Evolutionary conservation across 2,329 filamentous ascomycete species (phyloP), one percentile per base, ranked within the genome.

Genomic region (Colletotrichum sp.): DNA sequence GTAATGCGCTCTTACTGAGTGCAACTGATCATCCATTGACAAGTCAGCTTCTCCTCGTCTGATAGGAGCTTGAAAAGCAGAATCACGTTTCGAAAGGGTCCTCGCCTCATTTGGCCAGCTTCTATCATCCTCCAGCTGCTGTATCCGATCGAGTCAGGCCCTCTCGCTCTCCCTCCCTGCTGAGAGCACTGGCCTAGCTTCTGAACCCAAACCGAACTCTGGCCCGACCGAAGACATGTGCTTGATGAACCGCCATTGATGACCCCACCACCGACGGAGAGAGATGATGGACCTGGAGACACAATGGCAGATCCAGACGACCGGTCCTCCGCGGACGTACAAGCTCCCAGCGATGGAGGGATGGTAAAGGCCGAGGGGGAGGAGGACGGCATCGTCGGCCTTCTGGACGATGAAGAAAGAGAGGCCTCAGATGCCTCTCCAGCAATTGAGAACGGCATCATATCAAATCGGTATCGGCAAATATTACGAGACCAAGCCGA

Each of bases 271-370:
- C 36, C 59, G 57, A 78, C 62, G 67, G 67, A 75, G 66, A 75
- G 75, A 69, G 63, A 78, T 85, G 82, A 86, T 86, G 85, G 85
- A 85, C 77, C 81, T 78, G 66, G 68, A 79, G 82, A 84, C 82
- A 86, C 81, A 84, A 90, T 90, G 89, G 83, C 86, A 81, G 87
- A 90, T 81, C 80, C 85, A 82, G 83, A 87, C 84, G 87, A 90
- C 79, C 83, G 85, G 79, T 83, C 86, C 82, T 84, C 85, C 59
- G 78, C 83, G 61, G 84, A 83, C 80, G 85, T 86, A 77, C 81
- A 82, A 76, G 80, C 79, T 73, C 85, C 84, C 57, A 87, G 85
- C 78, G 86, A 88, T 78, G 86, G 86, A 68, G 85, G 87, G 77
- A 87, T 85, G 1, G 83, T 88, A 49, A 85, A 84, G 77, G 85